A percentile compares a stretch with the other conserved stretches of the same genome.
These are phyloP conservation scores for Eimeria praecox DNA, from an alignment of 169 alveolate genomes.

Conservation along the genomic window DNA sequence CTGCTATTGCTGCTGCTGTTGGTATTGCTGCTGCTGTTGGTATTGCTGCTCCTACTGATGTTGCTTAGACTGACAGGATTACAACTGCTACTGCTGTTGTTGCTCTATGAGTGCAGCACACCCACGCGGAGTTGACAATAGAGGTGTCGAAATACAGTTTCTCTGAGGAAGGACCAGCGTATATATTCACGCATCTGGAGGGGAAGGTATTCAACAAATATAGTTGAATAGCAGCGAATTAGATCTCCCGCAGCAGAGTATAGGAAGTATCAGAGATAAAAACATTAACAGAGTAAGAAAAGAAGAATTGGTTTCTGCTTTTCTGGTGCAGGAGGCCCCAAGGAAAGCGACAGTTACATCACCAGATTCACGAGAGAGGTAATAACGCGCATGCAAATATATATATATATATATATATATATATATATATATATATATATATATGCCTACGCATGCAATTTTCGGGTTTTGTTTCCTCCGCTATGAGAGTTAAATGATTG, in stretches of 20 bases:
- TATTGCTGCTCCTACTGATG: background rate
- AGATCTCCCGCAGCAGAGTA: background rate
- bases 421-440: background rate
- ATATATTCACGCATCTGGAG: constrained; percentile 10
- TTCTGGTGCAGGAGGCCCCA: constrained; percentile 20
- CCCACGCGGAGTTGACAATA: constrained; percentile 33
- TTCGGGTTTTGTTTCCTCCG: background rate
- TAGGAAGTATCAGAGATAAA: background rate
- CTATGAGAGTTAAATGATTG: background rate
- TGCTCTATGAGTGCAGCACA: constrained; percentile 47
- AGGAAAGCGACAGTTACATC: background rate
- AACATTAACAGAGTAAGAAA: background rate
- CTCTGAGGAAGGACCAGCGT: constrained; percentile 10
- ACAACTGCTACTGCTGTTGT: background rate
- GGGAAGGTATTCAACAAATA: constrained; percentile 10
- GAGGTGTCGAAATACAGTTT: constrained; percentile 48
- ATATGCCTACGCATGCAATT: background rate
- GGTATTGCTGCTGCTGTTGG: background rate
- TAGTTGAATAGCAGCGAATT: background rate
- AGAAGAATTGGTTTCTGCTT: background rate
- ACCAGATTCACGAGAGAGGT: constrained; percentile 55
- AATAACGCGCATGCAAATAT: no score
- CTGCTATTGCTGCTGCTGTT: background rate
- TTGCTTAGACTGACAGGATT: background rate
- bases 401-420: background rate